Percentiles rank a stretch among this genome's conserved stretches.
Conservation (phyloP, 768 basidiomycete genomes). For the Strobilomyces confusus region DNA sequence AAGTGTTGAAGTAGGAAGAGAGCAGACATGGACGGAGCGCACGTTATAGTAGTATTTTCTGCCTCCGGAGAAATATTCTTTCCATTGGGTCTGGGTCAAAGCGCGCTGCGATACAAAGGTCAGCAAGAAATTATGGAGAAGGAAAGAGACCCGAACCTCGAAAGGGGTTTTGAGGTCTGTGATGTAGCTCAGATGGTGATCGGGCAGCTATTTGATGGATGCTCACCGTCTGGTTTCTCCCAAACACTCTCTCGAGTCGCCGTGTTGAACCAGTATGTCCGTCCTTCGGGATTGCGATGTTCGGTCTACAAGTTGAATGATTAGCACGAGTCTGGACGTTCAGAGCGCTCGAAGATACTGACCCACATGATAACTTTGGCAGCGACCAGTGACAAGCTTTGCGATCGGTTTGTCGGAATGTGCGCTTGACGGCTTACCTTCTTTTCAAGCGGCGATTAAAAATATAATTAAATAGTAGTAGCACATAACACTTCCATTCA, state of each 20-base stretch:
- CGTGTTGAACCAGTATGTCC: slow-evolving; percentile 97
- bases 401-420: no score
- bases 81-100: slow-evolving; percentile 89
- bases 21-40: slow-evolving; percentile 17
- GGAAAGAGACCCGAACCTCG: slow-evolving; percentile 52
- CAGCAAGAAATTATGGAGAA: not conserved
- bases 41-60: slow-evolving; percentile 91
- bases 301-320: slow-evolving; percentile 58
- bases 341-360: slow-evolving; percentile 8
- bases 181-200: slow-evolving; percentile 5
- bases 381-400: not conserved
- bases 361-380: slow-evolving; percentile 29
- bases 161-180: slow-evolving; percentile 87
- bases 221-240: slow-evolving; percentile 93
- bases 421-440: no score
- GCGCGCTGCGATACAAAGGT: slow-evolving; percentile 54
- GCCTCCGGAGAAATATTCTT: slow-evolving; percentile 91
- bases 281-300: slow-evolving; percentile 92
- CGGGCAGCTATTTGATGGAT: not conserved
- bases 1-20: not conserved
- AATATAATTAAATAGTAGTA: no score
- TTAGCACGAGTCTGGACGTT: not conserved
- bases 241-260: slow-evolving; percentile 87
- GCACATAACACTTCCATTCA: no score
- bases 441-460: slow-evolving; percentile 25